Conservation (phyloP, 139 green algal genomes). For the Haematococcus lacustris region DNA sequence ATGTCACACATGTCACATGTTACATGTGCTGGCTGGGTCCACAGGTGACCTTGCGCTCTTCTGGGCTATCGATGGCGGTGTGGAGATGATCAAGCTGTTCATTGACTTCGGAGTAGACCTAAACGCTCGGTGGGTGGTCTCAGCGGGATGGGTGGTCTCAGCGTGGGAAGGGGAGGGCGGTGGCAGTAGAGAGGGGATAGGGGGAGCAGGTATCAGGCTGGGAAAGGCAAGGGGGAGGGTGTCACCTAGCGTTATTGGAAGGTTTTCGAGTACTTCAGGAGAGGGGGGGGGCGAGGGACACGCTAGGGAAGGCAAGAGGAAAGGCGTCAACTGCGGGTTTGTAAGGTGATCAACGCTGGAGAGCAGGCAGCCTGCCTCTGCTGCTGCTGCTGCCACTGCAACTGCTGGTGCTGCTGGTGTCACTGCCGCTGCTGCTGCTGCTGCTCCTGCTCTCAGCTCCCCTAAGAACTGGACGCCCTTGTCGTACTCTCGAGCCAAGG, state of each 20-base stretch:
- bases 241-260: not conserved
- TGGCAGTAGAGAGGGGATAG: no score
- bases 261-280: no score
- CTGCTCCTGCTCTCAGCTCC: constrained; percentile 8
- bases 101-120: constrained; percentile 71
- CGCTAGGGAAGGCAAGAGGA: no score
- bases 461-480: constrained; percentile 74
- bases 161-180: no score
- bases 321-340: no score
- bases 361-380: no score
- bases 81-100: constrained; percentile 82
- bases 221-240: not conserved
- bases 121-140: constrained; percentile 40
- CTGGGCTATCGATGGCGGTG: constrained; percentile 89
- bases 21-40: not conserved
- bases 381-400: not conserved
- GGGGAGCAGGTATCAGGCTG: no score
- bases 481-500: constrained; percentile 79
- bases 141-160: no score
- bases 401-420: not conserved
- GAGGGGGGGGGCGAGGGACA: no score
- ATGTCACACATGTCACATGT: no score
- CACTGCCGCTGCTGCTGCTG: no score
- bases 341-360: no score
- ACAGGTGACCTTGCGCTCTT: constrained; percentile 82